Evolutionary conservation across 164 flowering plant genomes (phyloP), one percentile per base, ranked within the genome.

Genomic region (Nymphaea thermarum): DNA sequence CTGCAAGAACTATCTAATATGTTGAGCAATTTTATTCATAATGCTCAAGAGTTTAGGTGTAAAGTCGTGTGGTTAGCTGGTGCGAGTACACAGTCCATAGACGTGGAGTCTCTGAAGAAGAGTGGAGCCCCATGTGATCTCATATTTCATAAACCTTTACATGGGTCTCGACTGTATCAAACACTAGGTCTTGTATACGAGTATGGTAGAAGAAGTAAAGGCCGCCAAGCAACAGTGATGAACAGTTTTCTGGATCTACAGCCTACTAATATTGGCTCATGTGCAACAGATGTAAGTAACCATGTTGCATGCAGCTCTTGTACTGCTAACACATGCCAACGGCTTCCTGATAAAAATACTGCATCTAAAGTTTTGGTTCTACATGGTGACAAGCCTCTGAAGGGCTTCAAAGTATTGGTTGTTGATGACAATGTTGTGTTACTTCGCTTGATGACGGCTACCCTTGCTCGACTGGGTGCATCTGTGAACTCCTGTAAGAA

Each of bases 331-430:
- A 25, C 36, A 25, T 25, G 36, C 36, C 36, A 25, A 25, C 1
- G 36, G 36, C 36, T 25, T 25, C 36, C 36, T 25, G 36, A 25
- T 25, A 25, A 1, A 25, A 25, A 1, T 25, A 25, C 36, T 25
- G 36, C 36, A 25, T 25, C 36, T 25, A 25, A 25, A 25, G 1
- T 25, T 0, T 25, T 1, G 36, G 1, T 0, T 25, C 12, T 51
- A 10, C 12, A 17, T 41, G n/a, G 60, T 42, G 60, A 67, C 57
- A 75, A 76, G 51, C 78, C 76, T 8, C 69, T 85, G 71, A 43
- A 41, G 12, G 96, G 94, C 51, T 81, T 82, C 71, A 84, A 68
- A 53, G 43, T 92, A 6, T 77, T 89, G 80, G 73, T 89, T 43
- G 92, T 71, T 5, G 98, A 91, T 12, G 96, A 86, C 74, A 44